Evolutionary conservation across 495 filamentous ascomycete genomes (phyloP), one percentile per base, ranked within the genome.

Genomic region (Neurospora tetraspora): DNA sequence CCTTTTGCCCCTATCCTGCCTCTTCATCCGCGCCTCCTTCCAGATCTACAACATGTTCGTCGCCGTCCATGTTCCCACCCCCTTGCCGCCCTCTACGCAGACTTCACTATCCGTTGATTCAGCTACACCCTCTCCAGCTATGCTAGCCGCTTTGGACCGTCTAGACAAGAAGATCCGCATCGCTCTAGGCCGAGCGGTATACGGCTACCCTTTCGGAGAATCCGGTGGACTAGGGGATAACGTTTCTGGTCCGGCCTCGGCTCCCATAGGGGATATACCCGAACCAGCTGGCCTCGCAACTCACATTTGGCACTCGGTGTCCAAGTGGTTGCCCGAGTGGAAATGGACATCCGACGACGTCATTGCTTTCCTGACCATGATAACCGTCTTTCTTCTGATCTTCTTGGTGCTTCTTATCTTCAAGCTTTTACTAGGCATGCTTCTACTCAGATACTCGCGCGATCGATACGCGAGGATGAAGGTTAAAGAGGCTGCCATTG

Each of bases 1-100:
- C 0, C 91, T 99, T 38, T 90, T 99, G 69, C 96, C 96, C 0
- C 85, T 99, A 18, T 92, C 94, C 7, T 97, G 93, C 76, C 91
- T 99, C 70, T 98, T 98, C 82, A 94, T 99, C 79, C 91, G 96
- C 37, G 92, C 96, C 42, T 93, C 92, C 3, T 87, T 98, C 23
- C 96, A 99, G 80, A 98, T 94, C 12, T 99, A 99, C 81, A 92
- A 98, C 81, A 98, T 98, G 94, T 97, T 98, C 81, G 88, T 98
- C 12, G 91, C 94, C 8, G 93, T 92, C 0, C 88, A 96, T 74
- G 83, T 97, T 16, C 92, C 93, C 10, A 86, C 89, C 3, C 91
- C 92, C 0, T 84, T 94, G 9, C 93, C 92, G 0, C 88, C 91
- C 0, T 88, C 90, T 2, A 88, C 90, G 3, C 86, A 87, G 18